Percentiles rank a stretch among this genome's conserved stretches.
These are phyloP conservation scores for Fusarium robinianum DNA, from an alignment of 2,329 filamentous ascomycete genomes.

Conservation along the genomic window DNA sequence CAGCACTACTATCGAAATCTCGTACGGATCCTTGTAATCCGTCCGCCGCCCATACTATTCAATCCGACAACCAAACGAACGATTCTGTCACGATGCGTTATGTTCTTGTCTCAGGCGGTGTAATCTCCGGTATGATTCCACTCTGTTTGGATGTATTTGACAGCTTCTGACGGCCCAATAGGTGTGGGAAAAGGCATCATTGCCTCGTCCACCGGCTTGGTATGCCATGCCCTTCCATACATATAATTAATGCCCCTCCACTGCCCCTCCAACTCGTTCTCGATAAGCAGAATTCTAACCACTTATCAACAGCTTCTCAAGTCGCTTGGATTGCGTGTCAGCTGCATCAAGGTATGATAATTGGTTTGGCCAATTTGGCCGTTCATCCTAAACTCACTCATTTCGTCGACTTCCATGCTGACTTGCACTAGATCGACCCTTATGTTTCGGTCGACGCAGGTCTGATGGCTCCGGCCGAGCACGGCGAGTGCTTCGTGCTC, in stretches of 20 bases:
- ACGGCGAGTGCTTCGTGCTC: constrained; percentile 88
- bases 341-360: constrained; percentile 2
- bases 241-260: background rate
- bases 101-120: background rate
- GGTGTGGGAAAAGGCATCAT: constrained; percentile 1
- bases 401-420: background rate
- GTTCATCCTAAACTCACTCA: background rate
- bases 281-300: no score
- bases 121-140: no score
- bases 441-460: constrained; percentile 4
- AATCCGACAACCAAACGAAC: background rate
- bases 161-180: background rate
- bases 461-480: constrained; percentile 49
- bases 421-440: constrained; percentile 51
- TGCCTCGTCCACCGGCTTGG: background rate
- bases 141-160: background rate
- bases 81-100: background rate
- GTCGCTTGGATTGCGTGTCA: background rate
- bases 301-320: background rate
- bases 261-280: background rate
- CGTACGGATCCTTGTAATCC: background rate
- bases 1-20: no score
- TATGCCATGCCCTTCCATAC: no score
- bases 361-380: no score
- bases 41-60: background rate